Evolutionary conservation across 2,329 filamentous ascomycete genomes (phyloP), one percentile per base, ranked within the genome.

Genomic region (Hypoxylon sp.): DNA sequence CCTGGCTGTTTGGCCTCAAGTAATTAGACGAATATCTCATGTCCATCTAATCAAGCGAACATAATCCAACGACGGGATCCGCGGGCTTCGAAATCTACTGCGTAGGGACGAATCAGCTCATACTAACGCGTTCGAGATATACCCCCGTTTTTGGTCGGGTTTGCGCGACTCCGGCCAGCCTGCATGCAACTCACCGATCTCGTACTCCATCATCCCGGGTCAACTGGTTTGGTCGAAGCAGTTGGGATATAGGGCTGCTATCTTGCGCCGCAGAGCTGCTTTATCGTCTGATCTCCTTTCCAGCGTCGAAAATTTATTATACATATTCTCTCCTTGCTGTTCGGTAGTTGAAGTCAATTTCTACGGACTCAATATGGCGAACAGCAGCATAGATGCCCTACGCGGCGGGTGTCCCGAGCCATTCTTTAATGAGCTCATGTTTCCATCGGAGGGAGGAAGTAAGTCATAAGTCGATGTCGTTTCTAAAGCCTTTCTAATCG

Each of bases 361-460:
- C 57, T 46, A 37, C 52, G 11, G 53, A 23, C 29, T 21, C 59
- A 47, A 52, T 39, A 70, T 74, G 70, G 57, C 56, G 14, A 71
- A 69, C 46, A 37, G 59, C 43, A 61, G 68, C 30, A 54, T 63
- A 47, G 58, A 61, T 19, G 52, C 59, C 19, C 12, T 63, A 7
- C 70, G 67, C 37, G 88, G 86, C 68, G 73, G 80, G 16, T 96
- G 93, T 78, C 86, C 87, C 14, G 70, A 83, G 54, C 93, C 93
- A 4, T 95, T 96, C 75, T 84, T 90, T 67, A 87, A 92, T 75
- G 84, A 85, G 63, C 78, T 79, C 29, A 77, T 85, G 63, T 96
- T 90, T 74, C 86, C 84, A 27, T 45, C 66, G 2, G 65, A 52
- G 43, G 74, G 74, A 66, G 75, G 75, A 69, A 73, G 75, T 77